These are phyloP conservation scores for Globisporangium ultimum DNA, from an alignment of 352 stramenopile species.

Conservation along the genomic window DNA sequence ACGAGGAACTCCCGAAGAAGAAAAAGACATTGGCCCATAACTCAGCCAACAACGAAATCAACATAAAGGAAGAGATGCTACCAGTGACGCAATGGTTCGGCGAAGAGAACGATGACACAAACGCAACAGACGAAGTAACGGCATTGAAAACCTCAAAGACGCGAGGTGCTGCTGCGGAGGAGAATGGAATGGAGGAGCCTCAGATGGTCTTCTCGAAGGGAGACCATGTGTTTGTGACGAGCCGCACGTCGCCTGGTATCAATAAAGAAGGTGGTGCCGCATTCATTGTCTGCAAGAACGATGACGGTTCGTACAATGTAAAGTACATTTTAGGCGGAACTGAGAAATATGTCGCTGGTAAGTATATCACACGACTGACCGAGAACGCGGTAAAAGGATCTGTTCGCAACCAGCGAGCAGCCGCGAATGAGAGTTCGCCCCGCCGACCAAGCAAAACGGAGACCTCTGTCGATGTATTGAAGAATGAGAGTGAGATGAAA, in stretches of 20 bases:
- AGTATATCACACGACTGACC: slow-evolving; percentile 64
- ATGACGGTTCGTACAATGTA: slow-evolving; percentile 72
- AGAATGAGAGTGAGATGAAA: slow-evolving; percentile 25
- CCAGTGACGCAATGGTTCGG: slow-evolving; percentile 41
- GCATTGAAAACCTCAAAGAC: neutral
- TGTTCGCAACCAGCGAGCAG: slow-evolving; percentile 49
- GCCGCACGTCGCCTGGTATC: slow-evolving; percentile 70
- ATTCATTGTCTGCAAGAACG: slow-evolving; percentile 44
- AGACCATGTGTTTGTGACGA: slow-evolving; percentile 70
- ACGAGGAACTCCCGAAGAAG: slow-evolving; percentile 16
- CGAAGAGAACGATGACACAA: slow-evolving; percentile 8
- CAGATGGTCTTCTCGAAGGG: slow-evolving; percentile 43
- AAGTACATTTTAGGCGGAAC: slow-evolving; percentile 82
- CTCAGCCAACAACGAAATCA: slow-evolving; percentile 9
- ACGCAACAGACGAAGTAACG: neutral
- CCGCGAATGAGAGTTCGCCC: slow-evolving; percentile 7
- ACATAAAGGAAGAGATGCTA: slow-evolving; percentile 21
- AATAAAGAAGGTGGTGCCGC: slow-evolving; percentile 75
- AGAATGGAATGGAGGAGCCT: neutral
- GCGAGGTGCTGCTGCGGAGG: neutral
- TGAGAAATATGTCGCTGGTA: slow-evolving; percentile 59
- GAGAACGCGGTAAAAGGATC: slow-evolving; percentile 75
- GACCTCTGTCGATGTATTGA: neutral
- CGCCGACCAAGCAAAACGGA: neutral
- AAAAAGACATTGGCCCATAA: neutral